Percentiles rank a stretch among this genome's conserved stretches.
Conservation (phyloP, 148 eudicot species). For the Dysphania ambrosioides region DNA sequence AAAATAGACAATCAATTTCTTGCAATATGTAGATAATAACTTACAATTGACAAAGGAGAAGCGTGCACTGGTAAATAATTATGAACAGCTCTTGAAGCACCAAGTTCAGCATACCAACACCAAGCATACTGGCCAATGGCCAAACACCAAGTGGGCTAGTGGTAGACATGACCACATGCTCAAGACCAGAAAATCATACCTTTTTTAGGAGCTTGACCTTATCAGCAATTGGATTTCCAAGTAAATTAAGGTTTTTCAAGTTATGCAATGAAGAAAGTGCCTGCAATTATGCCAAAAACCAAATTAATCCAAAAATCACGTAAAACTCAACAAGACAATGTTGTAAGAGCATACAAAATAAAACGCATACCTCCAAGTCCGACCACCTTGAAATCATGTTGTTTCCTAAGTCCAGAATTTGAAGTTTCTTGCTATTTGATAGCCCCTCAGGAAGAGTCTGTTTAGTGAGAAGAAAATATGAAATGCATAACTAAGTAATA, state of each 20-base stretch:
- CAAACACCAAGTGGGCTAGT: too few species aligned
- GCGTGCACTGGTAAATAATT: not conserved
- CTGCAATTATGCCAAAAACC: constrained; percentile 33
- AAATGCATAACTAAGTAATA: constrained; percentile 1
- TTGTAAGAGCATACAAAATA: not conserved
- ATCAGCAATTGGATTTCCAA: constrained; percentile 81
- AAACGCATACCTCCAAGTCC: constrained; percentile 59
- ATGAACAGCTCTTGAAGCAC: not conserved
- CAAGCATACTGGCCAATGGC: too few species aligned
- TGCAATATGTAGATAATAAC: not conserved
- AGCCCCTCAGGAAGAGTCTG: constrained; percentile 74
- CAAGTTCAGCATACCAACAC: too few species aligned
- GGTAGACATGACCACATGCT: not conserved
- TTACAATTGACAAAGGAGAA: not conserved
- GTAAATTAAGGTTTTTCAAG: constrained; percentile 69
- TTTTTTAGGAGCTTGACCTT: constrained; percentile 61
- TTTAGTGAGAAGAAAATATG: not conserved
- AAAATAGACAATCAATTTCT: constrained; percentile 1
- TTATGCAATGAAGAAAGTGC: constrained; percentile 62
- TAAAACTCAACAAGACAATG: not conserved
- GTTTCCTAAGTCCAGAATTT: constrained; percentile 80
- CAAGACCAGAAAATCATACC: constrained; percentile 30
- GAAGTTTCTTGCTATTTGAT: constrained; percentile 49
- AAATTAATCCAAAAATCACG: not conserved
- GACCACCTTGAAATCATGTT: constrained; percentile 73